These are phyloP conservation scores for Delitschia confertaspora DNA, from an alignment of 495 filamentous ascomycete genomes.

Conservation along the genomic window DNA sequence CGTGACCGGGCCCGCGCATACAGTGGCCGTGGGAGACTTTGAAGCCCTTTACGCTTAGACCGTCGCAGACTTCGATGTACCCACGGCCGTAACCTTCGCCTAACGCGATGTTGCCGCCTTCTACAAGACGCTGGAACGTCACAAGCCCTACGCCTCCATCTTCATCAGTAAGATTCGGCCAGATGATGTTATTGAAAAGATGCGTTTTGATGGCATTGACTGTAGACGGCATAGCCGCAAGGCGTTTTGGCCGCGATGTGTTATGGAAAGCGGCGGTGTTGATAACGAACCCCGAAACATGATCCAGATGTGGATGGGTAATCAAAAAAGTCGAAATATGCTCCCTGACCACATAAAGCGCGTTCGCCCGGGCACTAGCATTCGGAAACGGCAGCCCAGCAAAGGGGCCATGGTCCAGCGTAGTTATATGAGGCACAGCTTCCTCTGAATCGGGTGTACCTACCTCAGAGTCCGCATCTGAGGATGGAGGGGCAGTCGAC, in stretches of 20 bases:
- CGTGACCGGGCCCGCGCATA: constrained; percentile 52
- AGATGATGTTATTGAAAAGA: constrained; percentile 95
- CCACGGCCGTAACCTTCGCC: constrained; percentile 66
- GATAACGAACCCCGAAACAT: constrained; percentile 82
- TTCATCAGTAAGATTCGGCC: constrained; percentile 96
- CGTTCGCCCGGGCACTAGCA: constrained; percentile 60
- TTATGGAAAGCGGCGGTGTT: constrained; percentile 76
- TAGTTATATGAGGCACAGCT: constrained; percentile 23
- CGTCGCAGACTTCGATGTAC: constrained; percentile 78
- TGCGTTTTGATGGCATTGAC: constrained; percentile 83
- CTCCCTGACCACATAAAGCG: constrained; percentile 62
- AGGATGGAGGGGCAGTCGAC: constrained; percentile 3
- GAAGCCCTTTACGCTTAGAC: constrained; percentile 67
- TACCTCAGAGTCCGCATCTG: constrained; percentile 19
- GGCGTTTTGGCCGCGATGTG: constrained; percentile 64
- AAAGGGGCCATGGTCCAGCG: constrained; percentile 54
- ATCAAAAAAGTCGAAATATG: constrained; percentile 82
- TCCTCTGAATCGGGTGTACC: constrained; percentile 10
- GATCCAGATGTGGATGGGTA: constrained; percentile 91
- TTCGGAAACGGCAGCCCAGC: constrained; percentile 58
- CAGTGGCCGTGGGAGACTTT: constrained; percentile 81
- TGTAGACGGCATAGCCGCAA: constrained; percentile 77
- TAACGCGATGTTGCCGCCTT: constrained; percentile 75
- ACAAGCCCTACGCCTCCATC: constrained; percentile 87
- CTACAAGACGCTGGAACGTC: constrained; percentile 77